Conservation (phyloP, 2,329 filamentous ascomycete genomes). For the Colletotrichum falcatum region DNA sequence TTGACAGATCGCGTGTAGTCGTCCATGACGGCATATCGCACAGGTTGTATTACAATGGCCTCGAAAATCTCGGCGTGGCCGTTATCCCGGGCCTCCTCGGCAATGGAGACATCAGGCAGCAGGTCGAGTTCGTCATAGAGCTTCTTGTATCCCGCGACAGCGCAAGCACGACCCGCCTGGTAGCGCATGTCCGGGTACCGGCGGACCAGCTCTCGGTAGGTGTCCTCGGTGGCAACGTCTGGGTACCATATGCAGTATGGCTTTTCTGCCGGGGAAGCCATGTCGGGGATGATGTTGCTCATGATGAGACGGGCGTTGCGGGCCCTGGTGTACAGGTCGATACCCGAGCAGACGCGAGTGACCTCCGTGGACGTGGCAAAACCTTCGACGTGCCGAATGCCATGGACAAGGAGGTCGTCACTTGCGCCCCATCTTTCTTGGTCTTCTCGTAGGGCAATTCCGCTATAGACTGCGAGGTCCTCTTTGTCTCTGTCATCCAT, state of each 20-base stretch:
- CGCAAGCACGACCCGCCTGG: constrained; percentile 53
- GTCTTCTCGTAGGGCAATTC: no score
- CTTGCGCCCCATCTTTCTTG: no score
- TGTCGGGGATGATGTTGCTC: constrained; percentile 48
- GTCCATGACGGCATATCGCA: constrained; percentile 51
- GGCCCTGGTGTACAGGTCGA: constrained; percentile 2
- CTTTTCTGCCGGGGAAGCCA: constrained; percentile 42
- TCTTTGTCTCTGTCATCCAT: no score
- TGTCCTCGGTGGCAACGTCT: constrained; percentile 51
- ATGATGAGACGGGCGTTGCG: constrained; percentile 44
- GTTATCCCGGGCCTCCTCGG: constrained; percentile 53
- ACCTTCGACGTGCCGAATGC: no score
- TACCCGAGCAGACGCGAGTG: no score
- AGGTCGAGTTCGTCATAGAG: constrained; percentile 52
- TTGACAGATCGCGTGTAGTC: constrained; percentile 50
- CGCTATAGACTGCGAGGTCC: no score
- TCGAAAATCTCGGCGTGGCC: constrained; percentile 45
- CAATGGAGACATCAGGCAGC: constrained; percentile 51
- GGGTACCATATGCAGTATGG: constrained; percentile 58
- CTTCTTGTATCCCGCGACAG: constrained; percentile 51
- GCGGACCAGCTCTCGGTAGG: constrained; percentile 49
- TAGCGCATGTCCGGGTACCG: constrained; percentile 52
- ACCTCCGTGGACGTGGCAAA: no score
- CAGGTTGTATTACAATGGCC: constrained; percentile 47
- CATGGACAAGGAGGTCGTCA: no score